Evolutionary conservation across 1,139 yeast genomes (phyloP).

Genomic region (Yamadazyma conglobata): DNA sequence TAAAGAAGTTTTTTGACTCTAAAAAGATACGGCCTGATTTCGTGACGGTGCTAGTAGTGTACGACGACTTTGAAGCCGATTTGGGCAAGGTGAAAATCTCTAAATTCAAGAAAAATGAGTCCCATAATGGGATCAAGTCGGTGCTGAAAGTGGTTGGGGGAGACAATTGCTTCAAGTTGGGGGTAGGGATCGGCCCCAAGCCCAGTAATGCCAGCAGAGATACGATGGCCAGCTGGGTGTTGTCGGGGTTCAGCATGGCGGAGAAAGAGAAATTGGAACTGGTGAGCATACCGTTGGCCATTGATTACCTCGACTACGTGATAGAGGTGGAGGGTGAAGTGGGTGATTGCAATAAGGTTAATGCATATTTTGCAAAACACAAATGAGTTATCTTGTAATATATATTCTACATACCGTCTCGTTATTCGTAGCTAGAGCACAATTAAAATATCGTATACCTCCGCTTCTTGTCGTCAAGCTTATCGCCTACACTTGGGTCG

Average conservation of each 20-base stretch:
- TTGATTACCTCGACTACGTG: slow-evolving; percentile 19
- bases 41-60: slow-evolving; percentile 25
- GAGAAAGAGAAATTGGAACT: slow-evolving; percentile 19
- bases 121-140: slow-evolving; percentile 41
- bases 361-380: slow-evolving; percentile 17
- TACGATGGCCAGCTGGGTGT: slow-evolving; percentile 41
- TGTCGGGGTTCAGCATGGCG: slow-evolving; percentile 23
- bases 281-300: slow-evolving; percentile 16
- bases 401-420: no score
- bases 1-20: slow-evolving; percentile 22
- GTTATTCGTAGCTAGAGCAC: background rate
- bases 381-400: no score
- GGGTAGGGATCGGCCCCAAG: slow-evolving; percentile 46
- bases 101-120: slow-evolving; percentile 32
- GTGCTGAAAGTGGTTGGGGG: slow-evolving; percentile 15
- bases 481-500: no score
- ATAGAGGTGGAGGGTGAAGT: slow-evolving; percentile 18
- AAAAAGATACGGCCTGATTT: slow-evolving; percentile 18
- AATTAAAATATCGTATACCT: slow-evolving; percentile 5
- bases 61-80: slow-evolving; percentile 39
- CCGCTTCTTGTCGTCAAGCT: no score
- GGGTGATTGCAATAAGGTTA: slow-evolving; percentile 21
- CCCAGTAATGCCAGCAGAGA: slow-evolving; percentile 32
- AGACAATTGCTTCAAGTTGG: slow-evolving; percentile 26
- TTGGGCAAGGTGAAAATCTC: slow-evolving; percentile 29